Evolutionary conservation across 1,139 yeast genomes (phyloP).

Genomic region (Keqinozyma sinolaborantium): DNA sequence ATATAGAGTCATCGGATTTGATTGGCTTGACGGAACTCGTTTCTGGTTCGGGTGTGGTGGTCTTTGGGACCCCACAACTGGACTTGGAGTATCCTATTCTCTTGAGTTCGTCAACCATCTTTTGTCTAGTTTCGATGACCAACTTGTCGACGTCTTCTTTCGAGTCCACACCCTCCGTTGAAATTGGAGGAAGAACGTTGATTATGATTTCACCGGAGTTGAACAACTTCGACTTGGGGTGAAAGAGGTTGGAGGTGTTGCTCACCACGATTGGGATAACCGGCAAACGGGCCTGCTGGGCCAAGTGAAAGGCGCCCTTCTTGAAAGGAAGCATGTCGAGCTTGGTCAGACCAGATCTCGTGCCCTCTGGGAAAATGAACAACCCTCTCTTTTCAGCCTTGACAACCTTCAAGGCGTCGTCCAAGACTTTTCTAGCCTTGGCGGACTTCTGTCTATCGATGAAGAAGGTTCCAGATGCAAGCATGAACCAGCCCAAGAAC

Average conservation of each 20-base stretch:
- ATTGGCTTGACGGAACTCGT: constrained; percentile 6
- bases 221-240: constrained; percentile 53
- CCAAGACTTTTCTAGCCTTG: constrained; percentile 72
- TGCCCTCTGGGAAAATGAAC: constrained; percentile 93
- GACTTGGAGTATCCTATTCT: constrained; percentile 31
- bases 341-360: constrained; percentile 71
- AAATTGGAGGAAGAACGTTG: constrained; percentile 66
- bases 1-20: constrained; percentile 1
- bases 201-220: constrained; percentile 60
- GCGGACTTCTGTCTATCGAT: constrained; percentile 79
- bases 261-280: constrained; percentile 83
- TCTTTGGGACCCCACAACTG: constrained; percentile 5
- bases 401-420: constrained; percentile 60
- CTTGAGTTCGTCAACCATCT: constrained; percentile 27
- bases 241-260: constrained; percentile 75
- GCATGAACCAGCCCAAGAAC: constrained; percentile 95
- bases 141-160: constrained; percentile 56
- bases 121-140: constrained; percentile 32
- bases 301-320: constrained; percentile 97
- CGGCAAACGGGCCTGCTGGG: constrained; percentile 88
- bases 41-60: constrained; percentile 6
- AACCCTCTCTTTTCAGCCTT: constrained; percentile 63
- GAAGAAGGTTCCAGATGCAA: constrained; percentile 85
- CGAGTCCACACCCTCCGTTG: constrained; percentile 51
- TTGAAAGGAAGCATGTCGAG: constrained; percentile 82